Base-by-base conservation (phyloP, 2,329 filamentous ascomycete species). In the Colletotrichum liriopes region DNA sequence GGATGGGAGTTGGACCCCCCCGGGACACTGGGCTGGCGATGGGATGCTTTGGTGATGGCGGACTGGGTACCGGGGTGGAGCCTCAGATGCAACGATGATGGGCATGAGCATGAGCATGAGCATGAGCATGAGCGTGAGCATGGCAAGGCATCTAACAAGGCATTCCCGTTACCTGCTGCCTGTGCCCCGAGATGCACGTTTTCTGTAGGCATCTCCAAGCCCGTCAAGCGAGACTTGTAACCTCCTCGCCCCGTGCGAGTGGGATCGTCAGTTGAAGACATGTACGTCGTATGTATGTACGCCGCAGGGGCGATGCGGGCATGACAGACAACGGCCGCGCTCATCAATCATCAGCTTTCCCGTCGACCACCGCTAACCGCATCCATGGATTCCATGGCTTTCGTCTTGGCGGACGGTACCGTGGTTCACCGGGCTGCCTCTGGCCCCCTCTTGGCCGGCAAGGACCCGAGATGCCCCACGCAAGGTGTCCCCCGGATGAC, bases 401-500 rank as follows among this genome's bases (percentile, higher is more conserved):
- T 52, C 35, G 16, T 18, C 16, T 29, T 52, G 29, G 14, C 32
- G 18, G 51, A n/a, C 20, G 29, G 52, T 37, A 37, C 32, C 32
- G 29, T 37, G 41, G 41, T 67, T 71, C 68, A 43, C 64, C 60
- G 54, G 66, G 37, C 55, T 67, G 55, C 43, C 47, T 67, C 51
- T 68, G 43, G 18, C 41, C 51, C 54, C 56, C 63, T 67, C 65
- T 45, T 71, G 49, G 52, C 65, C 68, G 68, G 64, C 56, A 71
- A 26, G 56, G 58, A 63, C 65, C 68, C 68, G 68, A 68, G 29
- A 62, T 63, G 64, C 41, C 68, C 63, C 49, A 67, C 58, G 68
- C 68, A 68, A 56, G 64, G 68, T 69, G 37, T 32, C 54, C 65
- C 64, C 59, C 37, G 56, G 69, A 69, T 65, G 59, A 69, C 70